Evolutionary conservation across 805 yeast species (phyloP), one percentile per base, ranked within the genome.

Genomic region (Wickerhamiella cacticola): DNA sequence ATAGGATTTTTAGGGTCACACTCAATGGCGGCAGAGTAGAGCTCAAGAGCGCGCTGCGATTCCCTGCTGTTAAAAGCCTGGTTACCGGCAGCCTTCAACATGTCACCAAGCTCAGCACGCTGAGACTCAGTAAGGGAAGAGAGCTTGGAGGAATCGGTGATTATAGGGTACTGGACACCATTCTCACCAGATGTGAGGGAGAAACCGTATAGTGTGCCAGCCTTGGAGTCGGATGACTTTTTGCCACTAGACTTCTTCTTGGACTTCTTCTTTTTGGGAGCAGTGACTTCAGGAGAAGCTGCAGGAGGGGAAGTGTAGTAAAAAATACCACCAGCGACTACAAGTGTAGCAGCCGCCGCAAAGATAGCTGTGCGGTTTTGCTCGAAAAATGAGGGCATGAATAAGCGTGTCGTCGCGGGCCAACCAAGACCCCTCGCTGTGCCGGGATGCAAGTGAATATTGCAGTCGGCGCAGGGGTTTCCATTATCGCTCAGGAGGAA

Each of bases 21-120:
- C 48, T 71, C 62, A 56, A 92, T 70, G 9, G 98, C 97, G 49
- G 75, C 76, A 38, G 84, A 64, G 70, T 92, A 92, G 64, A 73
- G 80, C 40, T 74, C 76, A 58, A 87, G 76, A 39, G 97, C 97
- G n/a, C 73, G 72, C 48, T 76, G 73, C 60, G 72, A 83, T 46
- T 81, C 70, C 66, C 83, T 81, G 28, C 61, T 60, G 64, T 80
- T 82, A 72, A 84, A 92, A 50, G 69, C 76, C 46, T 71, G 72
- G 66, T 92, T 92, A 59, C 98, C 99, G 49, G 82, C 87, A 59
- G 80, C 89, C 68, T 92, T 92, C 67, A 89, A 74, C 38, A 80
- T 78, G 46, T 76, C 63, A 4, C 95, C 85, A 31, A 68, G 56
- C 49, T 65, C 64, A 71, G 79, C 55, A 76, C 75, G 53, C 34